Evolutionary conservation across 345 rosid species (phyloP).

Genomic region (Streptanthus diversifolius): DNA sequence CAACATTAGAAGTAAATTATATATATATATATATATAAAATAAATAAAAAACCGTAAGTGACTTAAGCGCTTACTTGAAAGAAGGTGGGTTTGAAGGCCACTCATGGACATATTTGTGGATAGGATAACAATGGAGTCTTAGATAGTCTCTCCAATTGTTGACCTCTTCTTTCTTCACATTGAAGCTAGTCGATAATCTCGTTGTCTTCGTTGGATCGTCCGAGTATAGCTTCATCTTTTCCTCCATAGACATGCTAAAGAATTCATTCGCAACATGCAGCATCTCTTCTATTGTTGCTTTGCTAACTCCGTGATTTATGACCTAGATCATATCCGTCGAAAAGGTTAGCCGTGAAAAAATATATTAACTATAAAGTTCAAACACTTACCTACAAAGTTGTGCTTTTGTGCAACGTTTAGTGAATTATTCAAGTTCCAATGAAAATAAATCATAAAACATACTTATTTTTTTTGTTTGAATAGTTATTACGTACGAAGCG

Average conservation of each 20-base stretch:
- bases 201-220: slow-evolving; percentile 77
- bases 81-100: slow-evolving; percentile 83
- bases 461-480: no score
- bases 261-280: slow-evolving; percentile 50
- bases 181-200: slow-evolving; percentile 81
- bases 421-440: background rate
- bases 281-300: slow-evolving; percentile 42
- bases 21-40: background rate
- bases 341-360: background rate
- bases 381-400: background rate
- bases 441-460: no score
- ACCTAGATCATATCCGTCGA: slow-evolving; percentile 36
- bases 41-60: no score
- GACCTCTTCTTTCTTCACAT: slow-evolving; percentile 69
- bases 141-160: slow-evolving; percentile 91
- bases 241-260: slow-evolving; percentile 65
- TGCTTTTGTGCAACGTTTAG: background rate
- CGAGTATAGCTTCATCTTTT: slow-evolving; percentile 78
- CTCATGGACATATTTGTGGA: slow-evolving; percentile 56
- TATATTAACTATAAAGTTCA: background rate
- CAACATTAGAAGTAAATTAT: background rate
- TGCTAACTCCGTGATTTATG: slow-evolving; percentile 58
- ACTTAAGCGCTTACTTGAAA: slow-evolving; percentile 50
- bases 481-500: background rate
- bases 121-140: slow-evolving; percentile 76